A percentile compares a stretch with the other conserved stretches of the same genome.
phyloP scores from a whole-genome alignment of 352 stramenopile genomes.

The Pythium apleroticum region DNA sequence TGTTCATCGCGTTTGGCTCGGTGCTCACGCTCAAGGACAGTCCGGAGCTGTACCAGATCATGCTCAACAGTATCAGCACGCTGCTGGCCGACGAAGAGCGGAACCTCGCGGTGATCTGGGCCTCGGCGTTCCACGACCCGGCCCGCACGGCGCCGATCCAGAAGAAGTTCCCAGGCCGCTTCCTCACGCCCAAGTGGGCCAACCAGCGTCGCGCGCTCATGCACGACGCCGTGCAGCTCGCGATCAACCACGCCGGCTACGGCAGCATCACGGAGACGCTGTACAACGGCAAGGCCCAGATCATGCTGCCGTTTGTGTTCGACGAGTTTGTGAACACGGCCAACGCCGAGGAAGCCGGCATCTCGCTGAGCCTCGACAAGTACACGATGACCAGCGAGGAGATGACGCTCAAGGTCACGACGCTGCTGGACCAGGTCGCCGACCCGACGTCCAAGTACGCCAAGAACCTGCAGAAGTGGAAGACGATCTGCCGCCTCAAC shows the following conservation, averaged over 20 bases:
- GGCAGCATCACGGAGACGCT: slow-evolving; percentile 27
- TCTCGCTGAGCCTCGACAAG: slow-evolving; percentile 30
- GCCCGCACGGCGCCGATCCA: slow-evolving; percentile 14
- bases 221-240: slow-evolving; percentile 29
- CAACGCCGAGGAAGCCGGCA: slow-evolving; percentile 22
- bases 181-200: slow-evolving; percentile 27
- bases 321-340: slow-evolving; percentile 30
- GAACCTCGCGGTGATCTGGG: slow-evolving; percentile 26
- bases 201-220: slow-evolving; percentile 28
- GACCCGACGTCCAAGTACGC: slow-evolving; percentile 16
- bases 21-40: slow-evolving; percentile 28
- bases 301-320: slow-evolving; percentile 28
- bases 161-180: slow-evolving; percentile 20
- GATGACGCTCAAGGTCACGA: slow-evolving; percentile 22
- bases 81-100: slow-evolving; percentile 17
- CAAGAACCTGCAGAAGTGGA: slow-evolving; percentile 25
- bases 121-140: slow-evolving; percentile 22
- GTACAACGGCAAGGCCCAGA: slow-evolving; percentile 27
- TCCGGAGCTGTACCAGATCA: slow-evolving; percentile 24
- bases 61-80: slow-evolving; percentile 18
- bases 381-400: slow-evolving; percentile 30
- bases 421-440: slow-evolving; percentile 19
- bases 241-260: slow-evolving; percentile 26
- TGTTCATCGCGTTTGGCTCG: slow-evolving; percentile 29
- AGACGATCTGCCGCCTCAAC: slow-evolving; percentile 29